Conservation (phyloP, 306 rosid genomes). For the Medicago ruthenica region DNA sequence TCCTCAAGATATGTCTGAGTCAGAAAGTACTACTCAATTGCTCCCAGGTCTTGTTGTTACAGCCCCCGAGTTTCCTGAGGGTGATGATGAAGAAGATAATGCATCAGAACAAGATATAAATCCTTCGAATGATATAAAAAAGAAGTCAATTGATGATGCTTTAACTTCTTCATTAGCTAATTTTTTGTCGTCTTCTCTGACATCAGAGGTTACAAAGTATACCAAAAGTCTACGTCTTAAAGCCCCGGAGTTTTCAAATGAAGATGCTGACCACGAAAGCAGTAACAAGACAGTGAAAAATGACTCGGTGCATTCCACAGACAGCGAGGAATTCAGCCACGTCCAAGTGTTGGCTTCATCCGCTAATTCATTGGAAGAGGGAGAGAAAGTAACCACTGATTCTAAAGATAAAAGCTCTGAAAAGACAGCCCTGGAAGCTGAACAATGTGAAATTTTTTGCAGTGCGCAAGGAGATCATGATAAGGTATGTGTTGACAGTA, state of each 20-base stretch:
- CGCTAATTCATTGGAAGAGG: slow-evolving; percentile 36
- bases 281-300: slow-evolving; percentile 34
- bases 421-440: slow-evolving; percentile 41
- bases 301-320: slow-evolving; percentile 41
- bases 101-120: slow-evolving; percentile 35
- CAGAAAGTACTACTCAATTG: slow-evolving; percentile 51
- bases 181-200: slow-evolving; percentile 56
- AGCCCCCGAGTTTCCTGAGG: slow-evolving; percentile 80
- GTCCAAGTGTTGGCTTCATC: slow-evolving; percentile 41
- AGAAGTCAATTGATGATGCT: slow-evolving; percentile 77
- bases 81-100: slow-evolving; percentile 62
- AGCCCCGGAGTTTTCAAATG: slow-evolving; percentile 70
- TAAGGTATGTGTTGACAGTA: slow-evolving; percentile 20
- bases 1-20: slow-evolving; percentile 44
- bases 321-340: slow-evolving; percentile 37
- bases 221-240: slow-evolving; percentile 48
- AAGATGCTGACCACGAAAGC: slow-evolving; percentile 50
- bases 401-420: slow-evolving; percentile 42
- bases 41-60: slow-evolving; percentile 74
- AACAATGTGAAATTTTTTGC: slow-evolving; percentile 12
- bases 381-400: slow-evolving; percentile 36
- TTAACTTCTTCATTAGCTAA: slow-evolving; percentile 84
- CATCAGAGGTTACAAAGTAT: slow-evolving; percentile 51
- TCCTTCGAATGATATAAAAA: slow-evolving; percentile 51
- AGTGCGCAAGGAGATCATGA: slow-evolving; percentile 40